These are phyloP conservation scores for Dunaliella primolecta DNA, from an alignment of 139 green algal species.

Conservation along the genomic window DNA sequence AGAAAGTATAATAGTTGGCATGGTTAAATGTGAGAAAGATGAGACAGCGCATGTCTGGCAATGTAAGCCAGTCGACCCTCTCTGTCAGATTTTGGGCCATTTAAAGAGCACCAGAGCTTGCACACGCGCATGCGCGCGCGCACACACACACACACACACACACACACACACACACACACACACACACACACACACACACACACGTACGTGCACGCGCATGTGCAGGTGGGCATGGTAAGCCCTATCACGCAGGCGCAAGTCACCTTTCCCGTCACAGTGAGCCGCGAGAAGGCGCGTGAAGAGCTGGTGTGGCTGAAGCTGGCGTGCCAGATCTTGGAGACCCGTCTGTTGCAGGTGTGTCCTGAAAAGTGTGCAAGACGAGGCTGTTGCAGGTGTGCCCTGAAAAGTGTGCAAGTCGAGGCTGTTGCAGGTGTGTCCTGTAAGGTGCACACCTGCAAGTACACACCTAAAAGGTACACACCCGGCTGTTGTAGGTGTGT, in stretches of 20 bases:
- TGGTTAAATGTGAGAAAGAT: too few relatives aligned
- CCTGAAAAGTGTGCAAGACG: too few relatives aligned
- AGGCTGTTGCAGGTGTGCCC: slow-evolving; percentile 63
- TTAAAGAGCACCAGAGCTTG: too few relatives aligned
- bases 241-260: slow-evolving; percentile 65
- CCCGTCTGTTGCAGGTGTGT: slow-evolving; percentile 63
- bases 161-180: neutral
- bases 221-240: slow-evolving; percentile 63
- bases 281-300: slow-evolving; percentile 20
- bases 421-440: slow-evolving; percentile 63
- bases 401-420: too few relatives aligned
- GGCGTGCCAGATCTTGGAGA: slow-evolving; percentile 66
- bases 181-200: neutral
- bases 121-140: neutral
- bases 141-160: neutral
- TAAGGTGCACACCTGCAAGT: too few relatives aligned
- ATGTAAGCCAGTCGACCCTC: too few relatives aligned
- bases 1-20: too few relatives aligned
- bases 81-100: too few relatives aligned
- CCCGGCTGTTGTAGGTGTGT: too few relatives aligned
- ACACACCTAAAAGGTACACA: too few relatives aligned
- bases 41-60: too few relatives aligned
- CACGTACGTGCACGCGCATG: neutral
- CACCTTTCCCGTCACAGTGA: slow-evolving; percentile 70
- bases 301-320: slow-evolving; percentile 44